Base-by-base conservation (phyloP, 2,329 filamentous ascomycete genomes). In the Alternaria infectoria region DNA sequence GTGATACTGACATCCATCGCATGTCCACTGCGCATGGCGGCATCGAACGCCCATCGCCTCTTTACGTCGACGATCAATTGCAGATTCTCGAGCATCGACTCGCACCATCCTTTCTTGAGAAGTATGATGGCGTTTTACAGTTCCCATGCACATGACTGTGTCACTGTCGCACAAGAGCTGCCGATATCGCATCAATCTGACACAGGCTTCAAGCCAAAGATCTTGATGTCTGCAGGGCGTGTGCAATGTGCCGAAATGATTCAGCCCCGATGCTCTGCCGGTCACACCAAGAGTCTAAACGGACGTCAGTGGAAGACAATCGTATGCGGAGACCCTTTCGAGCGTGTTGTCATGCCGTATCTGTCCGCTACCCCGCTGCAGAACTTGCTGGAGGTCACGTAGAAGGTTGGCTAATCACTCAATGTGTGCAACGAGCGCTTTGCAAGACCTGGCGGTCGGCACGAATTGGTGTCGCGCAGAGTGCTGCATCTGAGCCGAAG, bases 181-280 rank as follows among this genome's bases (percentile, higher is more conserved):
- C 65, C 68, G 69, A 70, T 60, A 60, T 67, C 66, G 69, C 65
- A 65, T 47, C 40, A 13, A 59, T 64, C 26, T 61, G 45, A n/a
- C 19, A 50, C 25, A 21, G 58, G 54, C 40, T 58, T 43, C 25
- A 54, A 51, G 56, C 57, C 59, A 66, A 45, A 54, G 30, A 55
- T 56, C 6, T 50, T 58, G 28, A 44, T 55, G n/a, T 67, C 54
- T 62, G 61, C 59, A 54, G 45, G 59, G 36, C 30, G 32, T 54
- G 30, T 43, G 26, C 49, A 17, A 58, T 58, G 52, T 64, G 61
- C 56, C 52, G 28, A 59, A 32, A 30, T 23, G 15, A 28, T 21
- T 51, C 52, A 51, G 59, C 54, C 52, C 50, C 26, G 47, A n/a
- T 13, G n/a, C 47, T 49, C 30, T 54, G 47, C n/a, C 32, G 36